Base-by-base conservation (phyloP, 2,329 filamentous ascomycete genomes). In the Apiospora malaysiana region DNA sequence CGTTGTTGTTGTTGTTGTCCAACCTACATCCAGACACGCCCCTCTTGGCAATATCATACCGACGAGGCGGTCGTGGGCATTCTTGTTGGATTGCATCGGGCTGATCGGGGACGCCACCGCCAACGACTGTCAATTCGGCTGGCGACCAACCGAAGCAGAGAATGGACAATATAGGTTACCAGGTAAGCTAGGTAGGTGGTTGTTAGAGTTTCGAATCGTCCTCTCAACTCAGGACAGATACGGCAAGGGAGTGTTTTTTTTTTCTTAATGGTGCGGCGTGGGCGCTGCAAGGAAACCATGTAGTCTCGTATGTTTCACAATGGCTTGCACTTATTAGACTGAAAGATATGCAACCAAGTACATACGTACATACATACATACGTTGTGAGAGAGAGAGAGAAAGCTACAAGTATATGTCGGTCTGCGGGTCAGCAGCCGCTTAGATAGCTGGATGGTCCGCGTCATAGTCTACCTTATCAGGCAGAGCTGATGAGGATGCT, bases 91-190 rank as follows among this genome's bases (percentile, higher is more conserved):
- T 63, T 40, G 21, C 56, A 40, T 63, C 56, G 56, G 56, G 32
- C 56, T 63, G 56, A 40, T 63, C 56, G 21, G 56, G 21, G 56
- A 63, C 56, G 56, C 56, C 56, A 63, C 56, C 56, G 32, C 32
- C 56, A 18, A 63, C 42, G 32, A 63, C 32, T 63, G 56, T 63
- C 56, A 40, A 63, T 9, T 63, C 56, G 56, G 32, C 32, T 63
- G 56, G 27, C 27, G 16, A 59, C 51, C 51, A 59, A 59, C 51
- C 51, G 27, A 37, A 32, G 25, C 51, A 59, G 32, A 32, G 16
- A 37, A 59, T 59, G 51, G 51, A 21, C 14, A n/a, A n/a, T n/a
- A n/a, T n/a, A n/a, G n/a, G n/a, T n/a, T n/a, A n/a, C n/a, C n/a
- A 59, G 49, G 49, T 8, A 45, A 45, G 42, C 12, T 45, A 56